These are phyloP conservation scores for Sphaerobolus stellatus DNA, from an alignment of 1,284 basidiomycete species.

Conservation along the genomic window DNA sequence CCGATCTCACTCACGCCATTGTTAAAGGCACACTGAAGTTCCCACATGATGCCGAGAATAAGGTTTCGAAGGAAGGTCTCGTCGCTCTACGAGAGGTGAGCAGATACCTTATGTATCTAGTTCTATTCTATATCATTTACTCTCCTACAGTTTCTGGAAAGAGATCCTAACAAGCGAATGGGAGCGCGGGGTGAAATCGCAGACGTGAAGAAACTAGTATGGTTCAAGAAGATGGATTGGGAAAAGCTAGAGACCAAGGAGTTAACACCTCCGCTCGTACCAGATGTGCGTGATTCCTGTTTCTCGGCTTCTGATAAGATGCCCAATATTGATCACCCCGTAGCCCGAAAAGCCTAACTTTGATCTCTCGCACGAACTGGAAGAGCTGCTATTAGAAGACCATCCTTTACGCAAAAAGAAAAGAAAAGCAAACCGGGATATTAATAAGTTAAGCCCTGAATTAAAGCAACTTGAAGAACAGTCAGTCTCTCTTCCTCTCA, in stretches of 20 bases:
- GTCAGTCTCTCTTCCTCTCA: conserved; percentile 1
- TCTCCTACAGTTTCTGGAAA: conserved; percentile 6
- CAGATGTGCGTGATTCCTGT: conserved; percentile 8
- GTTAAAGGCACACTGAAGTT: conserved; percentile 5
- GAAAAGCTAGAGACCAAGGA: conserved; percentile 10
- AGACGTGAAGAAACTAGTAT: conserved; percentile 4
- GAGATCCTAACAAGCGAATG: conserved; percentile 8
- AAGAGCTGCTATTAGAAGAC: conserved; percentile 12
- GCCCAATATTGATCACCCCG: not conserved
- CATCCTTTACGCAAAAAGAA: conserved; percentile 9
- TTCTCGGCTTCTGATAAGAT: not conserved
- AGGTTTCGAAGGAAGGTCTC: conserved; percentile 2
- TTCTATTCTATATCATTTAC: not conserved
- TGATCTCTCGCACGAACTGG: conserved; percentile 14
- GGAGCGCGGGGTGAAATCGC: conserved; percentile 5
- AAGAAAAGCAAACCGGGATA: conserved; percentile 11
- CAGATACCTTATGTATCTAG: not conserved
- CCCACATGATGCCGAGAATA: conserved; percentile 8
- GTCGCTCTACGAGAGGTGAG: conserved; percentile 7
- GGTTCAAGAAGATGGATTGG: conserved; percentile 12
- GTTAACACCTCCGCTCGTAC: conserved; percentile 6
- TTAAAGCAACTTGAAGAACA: conserved; percentile 10
- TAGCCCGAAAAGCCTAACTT: conserved; percentile 12
- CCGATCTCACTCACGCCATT: conserved; percentile 9
- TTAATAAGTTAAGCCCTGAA: conserved; percentile 7